Conservation (phyloP, 2,329 filamentous ascomycete genomes). For the Colletotrichum caudatum region DNA sequence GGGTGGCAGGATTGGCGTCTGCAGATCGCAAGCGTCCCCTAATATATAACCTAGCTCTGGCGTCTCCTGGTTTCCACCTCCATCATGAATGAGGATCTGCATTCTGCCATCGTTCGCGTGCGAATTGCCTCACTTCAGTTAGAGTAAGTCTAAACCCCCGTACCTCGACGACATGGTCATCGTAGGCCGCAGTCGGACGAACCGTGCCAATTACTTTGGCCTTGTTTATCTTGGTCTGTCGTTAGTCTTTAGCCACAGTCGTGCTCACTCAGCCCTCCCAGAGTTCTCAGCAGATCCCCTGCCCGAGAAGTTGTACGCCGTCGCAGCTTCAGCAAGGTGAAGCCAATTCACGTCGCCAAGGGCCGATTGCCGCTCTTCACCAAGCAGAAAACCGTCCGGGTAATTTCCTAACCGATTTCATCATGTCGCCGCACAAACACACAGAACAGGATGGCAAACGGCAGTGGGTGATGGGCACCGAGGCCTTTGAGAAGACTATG, state of each 20-base stretch:
- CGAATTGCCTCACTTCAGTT: constrained; percentile 62
- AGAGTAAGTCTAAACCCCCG: constrained; percentile 53
- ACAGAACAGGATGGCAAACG: constrained; percentile 46
- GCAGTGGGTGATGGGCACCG: constrained; percentile 58
- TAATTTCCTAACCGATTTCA: constrained; percentile 42
- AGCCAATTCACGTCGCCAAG: constrained; percentile 43
- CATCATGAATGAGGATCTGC: constrained; percentile 56
- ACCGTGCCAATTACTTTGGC: neutral
- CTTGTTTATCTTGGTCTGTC: no score
- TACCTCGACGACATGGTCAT: neutral
- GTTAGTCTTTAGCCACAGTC: neutral
- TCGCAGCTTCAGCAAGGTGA: constrained; percentile 46
- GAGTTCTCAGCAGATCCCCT: constrained; percentile 30
- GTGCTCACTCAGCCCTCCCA: constrained; percentile 5
- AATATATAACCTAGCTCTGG: constrained; percentile 31
- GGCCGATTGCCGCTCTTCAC: constrained; percentile 47
- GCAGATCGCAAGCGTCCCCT: constrained; percentile 11
- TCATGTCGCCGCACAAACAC: constrained; percentile 49
- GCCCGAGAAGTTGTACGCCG: constrained; percentile 43
- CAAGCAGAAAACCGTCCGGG: constrained; percentile 50
- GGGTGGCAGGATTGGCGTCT: constrained; percentile 19
- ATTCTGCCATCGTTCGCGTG: constrained; percentile 57
- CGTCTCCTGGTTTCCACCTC: constrained; percentile 3
- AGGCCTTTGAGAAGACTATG: constrained; percentile 58
- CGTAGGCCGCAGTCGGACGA: neutral